phyloP scores from a whole-genome alignment of 108 stramenopile species.

The Cyclotella cryptica region DNA sequence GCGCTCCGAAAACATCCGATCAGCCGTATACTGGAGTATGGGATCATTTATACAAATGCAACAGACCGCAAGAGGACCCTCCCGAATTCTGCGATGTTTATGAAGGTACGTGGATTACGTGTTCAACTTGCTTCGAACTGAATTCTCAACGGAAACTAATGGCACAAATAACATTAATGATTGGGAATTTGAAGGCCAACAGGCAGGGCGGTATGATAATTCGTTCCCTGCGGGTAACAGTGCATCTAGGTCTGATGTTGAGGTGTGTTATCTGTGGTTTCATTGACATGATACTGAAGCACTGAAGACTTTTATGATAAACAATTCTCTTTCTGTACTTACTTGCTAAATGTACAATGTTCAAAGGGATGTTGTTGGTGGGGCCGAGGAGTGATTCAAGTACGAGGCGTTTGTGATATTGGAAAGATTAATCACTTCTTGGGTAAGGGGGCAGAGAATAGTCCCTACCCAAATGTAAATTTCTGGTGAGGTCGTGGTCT shows the following conservation, averaged over 20 bases:
- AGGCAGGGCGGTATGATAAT: conserved; percentile 11
- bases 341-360: no score
- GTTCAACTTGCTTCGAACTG: no score
- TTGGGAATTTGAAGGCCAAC: neutral
- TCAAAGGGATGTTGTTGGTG: neutral
- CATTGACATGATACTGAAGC: no score
- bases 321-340: no score
- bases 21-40: conserved; percentile 3
- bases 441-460: neutral
- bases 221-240: conserved; percentile 9
- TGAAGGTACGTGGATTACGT: neutral
- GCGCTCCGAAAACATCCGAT: neutral
- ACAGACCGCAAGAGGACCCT: conserved; percentile 16
- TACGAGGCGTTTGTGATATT: conserved; percentile 4
- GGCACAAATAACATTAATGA: no score
- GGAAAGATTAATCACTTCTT: conserved; percentile 17
- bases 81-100: conserved; percentile 13
- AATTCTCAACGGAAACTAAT: no score
- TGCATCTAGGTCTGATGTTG: neutral
- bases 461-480: conserved; percentile 7
- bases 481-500: neutral
- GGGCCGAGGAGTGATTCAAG: conserved; percentile 10
- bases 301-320: no score
- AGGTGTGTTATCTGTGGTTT: neutral
- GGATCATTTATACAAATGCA: conserved; percentile 16